Evolutionary conservation across 2,329 filamentous ascomycete species (phyloP), one percentile per base, ranked within the genome.

Genomic region (Paraconiothyrium brasiliense): DNA sequence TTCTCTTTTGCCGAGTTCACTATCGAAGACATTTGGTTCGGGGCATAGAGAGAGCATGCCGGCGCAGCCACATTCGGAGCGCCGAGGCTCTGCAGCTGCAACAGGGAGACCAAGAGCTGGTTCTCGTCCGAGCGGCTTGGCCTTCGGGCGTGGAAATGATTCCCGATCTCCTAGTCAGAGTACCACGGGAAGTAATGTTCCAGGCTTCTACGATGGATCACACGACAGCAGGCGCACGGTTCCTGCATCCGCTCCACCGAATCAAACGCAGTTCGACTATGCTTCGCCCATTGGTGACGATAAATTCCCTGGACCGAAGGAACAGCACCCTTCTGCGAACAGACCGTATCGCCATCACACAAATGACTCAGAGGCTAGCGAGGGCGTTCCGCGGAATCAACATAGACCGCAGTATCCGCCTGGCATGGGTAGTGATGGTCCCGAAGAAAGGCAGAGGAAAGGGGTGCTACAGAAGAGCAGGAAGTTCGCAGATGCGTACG

Each of bases 401-500:
- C 69, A 75, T 35, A 73, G 72, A 22, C 74, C 71, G 44, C 77
- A 75, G 47, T 79, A 80, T 77, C 83, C 78, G 67, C 78, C 67
- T 63, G 81, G 71, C 64, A 77, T 78, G 74, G 71, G 76, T 52
- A 71, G 73, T 39, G 68, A 70, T 14, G 73, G 71, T 7, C 63
- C 61, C 48, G 46, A 60, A 37, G 62, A 70, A 44, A 67, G 71
- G 56, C 68, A 69, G 54, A 64, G 71, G 51, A 70, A 73, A 48
- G 87, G 86, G 37, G 88, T 92, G 11, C 82, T 95, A 49, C 91
- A 95, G 72, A 97, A 97, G 77, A 93, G 94, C 79, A 89, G 93
- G 60, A 89, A 88, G 67, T 97, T 99, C 70, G 90, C 87, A 1
- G 93, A 97, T 71, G 93, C 92, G 1, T 97, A 97, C 76, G 93